A percentile compares a stretch with the other conserved stretches of the same genome.
Conservation (phyloP, 805 yeast species). For the Yamadazyma akitaensis region DNA sequence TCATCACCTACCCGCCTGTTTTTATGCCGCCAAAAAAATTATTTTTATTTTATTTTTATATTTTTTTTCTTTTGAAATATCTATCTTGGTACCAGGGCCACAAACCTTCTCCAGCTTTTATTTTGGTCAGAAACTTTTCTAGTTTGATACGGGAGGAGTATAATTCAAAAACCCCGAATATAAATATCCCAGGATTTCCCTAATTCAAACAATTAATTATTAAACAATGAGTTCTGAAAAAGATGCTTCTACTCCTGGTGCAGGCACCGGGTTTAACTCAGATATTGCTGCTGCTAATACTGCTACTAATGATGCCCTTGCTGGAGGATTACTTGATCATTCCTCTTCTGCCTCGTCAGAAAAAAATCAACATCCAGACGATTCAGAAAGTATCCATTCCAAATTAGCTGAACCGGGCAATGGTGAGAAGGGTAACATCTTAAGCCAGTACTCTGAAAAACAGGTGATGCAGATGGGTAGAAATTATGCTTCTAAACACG, state of each 20-base stretch:
- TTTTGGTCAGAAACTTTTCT: neutral
- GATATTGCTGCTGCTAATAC: neutral
- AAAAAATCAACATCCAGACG: slow-evolving; percentile 12
- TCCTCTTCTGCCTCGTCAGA: slow-evolving; percentile 11
- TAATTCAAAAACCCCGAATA: neutral
- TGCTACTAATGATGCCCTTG: neutral
- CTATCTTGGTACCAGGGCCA: neutral
- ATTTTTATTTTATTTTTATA: no score
- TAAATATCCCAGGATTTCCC: neutral
- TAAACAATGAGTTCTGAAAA: neutral
- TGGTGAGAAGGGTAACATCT: slow-evolving; percentile 40
- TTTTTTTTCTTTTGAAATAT: neutral
- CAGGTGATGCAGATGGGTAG: slow-evolving; percentile 71
- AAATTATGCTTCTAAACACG: slow-evolving; percentile 55
- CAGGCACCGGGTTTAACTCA: neutral
- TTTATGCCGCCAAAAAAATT: no score
- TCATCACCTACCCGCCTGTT: neutral
- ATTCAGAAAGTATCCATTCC: slow-evolving; percentile 18
- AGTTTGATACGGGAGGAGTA: neutral
- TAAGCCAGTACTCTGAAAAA: slow-evolving; percentile 55
- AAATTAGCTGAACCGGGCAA: slow-evolving; percentile 18
- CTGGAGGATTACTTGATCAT: neutral
- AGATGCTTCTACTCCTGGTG: neutral
- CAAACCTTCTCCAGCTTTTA: neutral
- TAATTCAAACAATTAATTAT: neutral